Conservation (phyloP, 176 grass and related monocot species). For the Musa acuminata region DNA sequence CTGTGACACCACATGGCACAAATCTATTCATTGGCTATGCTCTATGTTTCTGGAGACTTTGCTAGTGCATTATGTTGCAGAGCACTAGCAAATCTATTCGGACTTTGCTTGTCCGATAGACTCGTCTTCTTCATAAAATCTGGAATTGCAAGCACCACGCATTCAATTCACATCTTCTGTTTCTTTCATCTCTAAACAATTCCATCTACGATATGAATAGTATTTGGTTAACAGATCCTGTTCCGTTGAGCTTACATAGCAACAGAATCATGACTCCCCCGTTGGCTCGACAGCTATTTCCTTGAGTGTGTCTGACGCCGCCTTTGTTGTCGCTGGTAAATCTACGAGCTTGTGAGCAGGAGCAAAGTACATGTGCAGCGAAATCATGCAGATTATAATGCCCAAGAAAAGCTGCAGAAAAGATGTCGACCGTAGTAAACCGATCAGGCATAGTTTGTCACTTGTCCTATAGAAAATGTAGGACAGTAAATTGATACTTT, state of each 20-base stretch:
- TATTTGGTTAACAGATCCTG: background rate
- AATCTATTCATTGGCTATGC: background rate
- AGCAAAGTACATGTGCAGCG: constrained; percentile 97
- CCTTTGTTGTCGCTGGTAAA: constrained; percentile 31
- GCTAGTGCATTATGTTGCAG: background rate
- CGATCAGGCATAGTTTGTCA: background rate
- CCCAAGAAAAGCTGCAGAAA: constrained; percentile 87
- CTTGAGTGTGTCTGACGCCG: background rate
- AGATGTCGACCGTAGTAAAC: background rate
- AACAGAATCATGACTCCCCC: constrained; percentile 20
- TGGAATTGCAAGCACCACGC: background rate
- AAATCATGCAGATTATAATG: constrained; percentile 91
- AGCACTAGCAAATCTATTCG: no score
- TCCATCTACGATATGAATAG: background rate
- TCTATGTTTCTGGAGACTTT: background rate
- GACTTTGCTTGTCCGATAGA: background rate
- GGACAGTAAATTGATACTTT: background rate
- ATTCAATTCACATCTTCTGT: background rate
- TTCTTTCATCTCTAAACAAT: background rate
- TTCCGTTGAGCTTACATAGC: background rate
- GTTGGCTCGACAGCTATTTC: constrained; percentile 22
- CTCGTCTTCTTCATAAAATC: background rate
- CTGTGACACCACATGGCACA: background rate
- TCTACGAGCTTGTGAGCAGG: constrained; percentile 68
- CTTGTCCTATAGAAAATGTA: background rate